Base-by-base conservation (phyloP, 2,329 filamentous ascomycete genomes). In the Aspergillus candidus region DNA sequence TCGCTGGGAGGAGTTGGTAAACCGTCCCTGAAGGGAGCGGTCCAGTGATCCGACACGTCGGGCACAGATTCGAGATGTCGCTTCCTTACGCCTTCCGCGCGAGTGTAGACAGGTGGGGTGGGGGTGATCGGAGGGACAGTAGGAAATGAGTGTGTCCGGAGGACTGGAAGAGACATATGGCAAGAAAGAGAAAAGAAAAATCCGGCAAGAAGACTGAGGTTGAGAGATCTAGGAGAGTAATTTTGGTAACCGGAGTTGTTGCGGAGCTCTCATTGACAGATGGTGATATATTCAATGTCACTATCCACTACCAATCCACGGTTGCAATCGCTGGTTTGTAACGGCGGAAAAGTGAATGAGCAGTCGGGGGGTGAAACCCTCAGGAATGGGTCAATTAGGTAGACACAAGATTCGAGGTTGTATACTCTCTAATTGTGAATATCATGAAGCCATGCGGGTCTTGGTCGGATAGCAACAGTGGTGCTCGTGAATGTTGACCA, bases 1-100 rank as follows among this genome's bases (percentile, higher is more conserved):
- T 70, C 67, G 62, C 52, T 54, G 32, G 66, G 67, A 44, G 67
- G 67, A 18, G 67, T 69, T 15, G 65, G 66, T 32, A 70, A 54
- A 53, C 67, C 67, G 65, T 63, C 63, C 58, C 64, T 54, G 40
- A 65, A 62, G 40, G 65, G 60, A 61, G 58, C 61, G 50, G 61
- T 61, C 61, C 62, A 65, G 46, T 52, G 48, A 39, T 54, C 53
- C 32, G 56, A 47, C 38, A 50, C 35, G 36, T 56, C 51, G 17
- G 40, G 31, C 15, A 41, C 43, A 41, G 38, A 43, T 41, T 49
- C 49, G 31, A 43, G 38, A 40, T 47, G 44, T 37, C 43, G 48
- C 40, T 49, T 48, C 31, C 38, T 47, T 27, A 33, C 43, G 43
- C 46, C 35, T 46, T 49, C 42, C 33, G 51, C 43, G 35, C 51